Conservation (phyloP, 805 yeast genomes). For the Diddensiella santjacobensis region DNA sequence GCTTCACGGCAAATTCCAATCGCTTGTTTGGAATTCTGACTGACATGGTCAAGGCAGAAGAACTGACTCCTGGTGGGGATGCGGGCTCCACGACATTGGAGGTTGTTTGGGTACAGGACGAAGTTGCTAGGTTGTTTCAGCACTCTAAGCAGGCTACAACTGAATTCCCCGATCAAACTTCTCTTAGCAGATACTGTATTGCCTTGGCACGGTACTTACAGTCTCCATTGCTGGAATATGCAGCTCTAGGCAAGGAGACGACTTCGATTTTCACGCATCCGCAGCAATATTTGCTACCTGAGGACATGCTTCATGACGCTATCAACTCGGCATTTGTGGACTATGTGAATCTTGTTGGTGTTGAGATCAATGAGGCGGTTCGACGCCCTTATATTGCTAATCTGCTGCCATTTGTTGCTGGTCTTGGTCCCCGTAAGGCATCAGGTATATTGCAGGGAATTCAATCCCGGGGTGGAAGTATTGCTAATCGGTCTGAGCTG, state of each 20-base stretch:
- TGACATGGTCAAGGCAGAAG: conserved; percentile 54
- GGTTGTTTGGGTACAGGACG: conserved; percentile 84
- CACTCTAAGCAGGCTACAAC: conserved; percentile 67
- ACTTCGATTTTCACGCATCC: conserved; percentile 58
- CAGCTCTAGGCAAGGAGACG: conserved; percentile 72
- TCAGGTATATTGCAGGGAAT: conserved; percentile 79
- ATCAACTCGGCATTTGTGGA: conserved; percentile 84
- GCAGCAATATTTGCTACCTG: conserved; percentile 66
- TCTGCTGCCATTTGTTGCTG: conserved; percentile 74
- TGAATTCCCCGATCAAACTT: conserved; percentile 82
- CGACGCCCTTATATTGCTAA: conserved; percentile 69
- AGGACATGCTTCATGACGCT: conserved; percentile 59
- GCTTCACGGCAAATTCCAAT: conserved; percentile 72
- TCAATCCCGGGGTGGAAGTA: conserved; percentile 61
- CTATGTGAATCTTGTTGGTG: conserved; percentile 85
- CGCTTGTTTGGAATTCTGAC: conserved; percentile 51
- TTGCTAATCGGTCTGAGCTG: conserved; percentile 70
- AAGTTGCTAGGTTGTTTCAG: conserved; percentile 85
- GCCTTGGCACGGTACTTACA: conserved; percentile 90
- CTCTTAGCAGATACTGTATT: conserved; percentile 76
- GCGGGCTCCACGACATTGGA: conserved; percentile 45
- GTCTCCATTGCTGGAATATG: conserved; percentile 88
- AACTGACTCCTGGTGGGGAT: conserved; percentile 38
- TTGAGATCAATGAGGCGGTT: conserved; percentile 87
- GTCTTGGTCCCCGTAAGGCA: conserved; percentile 95